phyloP scores from a whole-genome alignment of 2,329 filamentous ascomycete species.

The Samsoniella hepiali region DNA sequence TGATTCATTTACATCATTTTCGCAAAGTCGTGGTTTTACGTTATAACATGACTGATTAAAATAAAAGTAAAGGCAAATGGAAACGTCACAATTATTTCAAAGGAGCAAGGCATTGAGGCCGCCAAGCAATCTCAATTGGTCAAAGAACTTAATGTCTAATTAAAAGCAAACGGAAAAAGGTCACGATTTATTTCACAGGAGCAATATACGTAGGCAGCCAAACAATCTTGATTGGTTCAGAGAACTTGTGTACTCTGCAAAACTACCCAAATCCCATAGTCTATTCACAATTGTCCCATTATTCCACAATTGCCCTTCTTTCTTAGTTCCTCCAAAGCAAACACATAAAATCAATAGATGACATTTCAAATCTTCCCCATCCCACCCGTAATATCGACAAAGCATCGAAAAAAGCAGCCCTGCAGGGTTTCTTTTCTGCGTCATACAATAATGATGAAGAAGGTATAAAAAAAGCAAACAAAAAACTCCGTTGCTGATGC shows the following conservation, averaged over 20 bases:
- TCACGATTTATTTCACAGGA: neutral
- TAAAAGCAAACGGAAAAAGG: neutral
- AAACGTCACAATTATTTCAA: neutral
- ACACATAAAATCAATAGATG: neutral
- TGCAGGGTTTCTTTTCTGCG: too few relatives aligned
- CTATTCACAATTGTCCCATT: slow-evolving; percentile 8
- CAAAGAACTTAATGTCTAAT: neutral
- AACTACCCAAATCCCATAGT: neutral
- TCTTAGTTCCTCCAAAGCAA: neutral
- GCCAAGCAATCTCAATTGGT: neutral
- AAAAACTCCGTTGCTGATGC: slow-evolving; percentile 16
- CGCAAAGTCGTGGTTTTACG: neutral
- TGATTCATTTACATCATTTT: neutral
- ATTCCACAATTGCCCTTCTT: neutral
- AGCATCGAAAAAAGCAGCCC: neutral
- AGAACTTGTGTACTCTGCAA: neutral
- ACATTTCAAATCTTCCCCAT: neutral
- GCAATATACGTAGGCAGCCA: neutral
- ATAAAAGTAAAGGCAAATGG: neutral
- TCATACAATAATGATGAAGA: neutral
- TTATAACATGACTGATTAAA: neutral
- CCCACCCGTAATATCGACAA: neutral
- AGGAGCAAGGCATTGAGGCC: neutral
- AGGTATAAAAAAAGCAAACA: neutral
- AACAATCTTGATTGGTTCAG: neutral